Base-by-base conservation (phyloP, 495 filamentous ascomycete species). In the Hypoxylon rickii region DNA sequence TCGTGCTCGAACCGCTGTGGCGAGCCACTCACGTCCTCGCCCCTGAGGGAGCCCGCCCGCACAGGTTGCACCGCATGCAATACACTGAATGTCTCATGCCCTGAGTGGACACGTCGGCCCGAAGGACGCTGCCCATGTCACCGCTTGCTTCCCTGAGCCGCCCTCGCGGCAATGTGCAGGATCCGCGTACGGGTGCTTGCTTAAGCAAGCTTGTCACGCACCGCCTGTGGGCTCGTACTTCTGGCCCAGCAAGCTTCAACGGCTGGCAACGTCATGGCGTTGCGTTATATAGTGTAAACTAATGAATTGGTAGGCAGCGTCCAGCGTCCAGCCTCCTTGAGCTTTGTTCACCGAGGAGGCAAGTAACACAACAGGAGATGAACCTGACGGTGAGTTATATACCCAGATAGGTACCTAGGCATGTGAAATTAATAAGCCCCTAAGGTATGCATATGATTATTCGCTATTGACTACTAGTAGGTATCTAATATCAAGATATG, bases 71-170 rank as follows among this genome's bases (percentile, higher is more conserved):
- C 59, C 36, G 53, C 59, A 63, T 58, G 17, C 37, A 38, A 46
- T 45, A 45, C 39, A 44, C 37, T 47, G 32, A 12, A 11, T 53
- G 31, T 56, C 32, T 40, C 43, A 17, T 40, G 15, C 33, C 49
- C 36, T 53, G 17, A 62, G 29, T 62, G 59, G 53, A 42, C 39
- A 63, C 47, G 38, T 63, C 59, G 59, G 59, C 7, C 59, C 59
- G 59, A 63, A n/a, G 53, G 53, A 39, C 37, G 22, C 40, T 20
- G 18, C 36, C 32, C 44, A 51, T 56, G 47, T 39, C 51, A 49
- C 51, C 41, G 36, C n/a, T n/a, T n/a, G n/a, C n/a, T 51, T 20
- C 33, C 21, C 45, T 52, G 51, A 41, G 22, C 11, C 31, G 52
- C 52, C 41, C 58, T 48, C 58, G 52, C 46, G 58, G 58, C 47